Evolutionary conservation across 148 eudicot genomes (phyloP), one percentile per base, ranked within the genome.

Genomic region (Camellia lanceoleosa): DNA sequence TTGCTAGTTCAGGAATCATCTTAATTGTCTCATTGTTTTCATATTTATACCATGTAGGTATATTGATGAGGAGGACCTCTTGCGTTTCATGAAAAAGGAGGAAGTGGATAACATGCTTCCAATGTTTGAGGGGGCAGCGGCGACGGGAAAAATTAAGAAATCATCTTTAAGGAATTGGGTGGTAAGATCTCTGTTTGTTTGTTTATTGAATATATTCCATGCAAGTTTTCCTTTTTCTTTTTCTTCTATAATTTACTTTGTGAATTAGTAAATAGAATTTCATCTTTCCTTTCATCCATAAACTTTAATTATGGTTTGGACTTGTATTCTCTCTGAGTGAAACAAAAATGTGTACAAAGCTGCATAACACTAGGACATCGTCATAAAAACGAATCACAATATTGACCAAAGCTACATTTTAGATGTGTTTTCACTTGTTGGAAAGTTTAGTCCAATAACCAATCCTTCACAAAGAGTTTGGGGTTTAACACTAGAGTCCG

Each of bases 51-150:
- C 73, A 64, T 12, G 5, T 81, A 95, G 97, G 89, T 88, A 81
- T 47, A 91, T 95, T 78, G 89, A 93, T 2, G 89, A 89, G 81
- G 97, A 92, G 49, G 98, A 93, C 80, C 92, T 95, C 74, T 78
- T 89, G 78, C 86, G 84, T 16, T 95, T 91, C 82, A 86, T 95
- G 93, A 87, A 84, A 74, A 80, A 86, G 78, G 92, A 90, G 70
- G 97, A 93, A 43, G 97, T 88, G 63, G 85, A 87, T 76, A 87
- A 87, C 67, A 84, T 87, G 56, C 80, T 95, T 72, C 91, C 89
- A 7, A 68, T 89, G 30, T 93, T 95, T 68, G 97, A 83, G 77
- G 97, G 97, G 68, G 93, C 94, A 54, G 80, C 80, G 68, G 97
- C 90, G 82, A 85, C 90, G 0, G 87, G 94, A 84, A 83, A 84